Evolutionary conservation across 805 yeast genomes (phyloP), one percentile per base, ranked within the genome.

Genomic region (Metschnikowia lochheadii): DNA sequence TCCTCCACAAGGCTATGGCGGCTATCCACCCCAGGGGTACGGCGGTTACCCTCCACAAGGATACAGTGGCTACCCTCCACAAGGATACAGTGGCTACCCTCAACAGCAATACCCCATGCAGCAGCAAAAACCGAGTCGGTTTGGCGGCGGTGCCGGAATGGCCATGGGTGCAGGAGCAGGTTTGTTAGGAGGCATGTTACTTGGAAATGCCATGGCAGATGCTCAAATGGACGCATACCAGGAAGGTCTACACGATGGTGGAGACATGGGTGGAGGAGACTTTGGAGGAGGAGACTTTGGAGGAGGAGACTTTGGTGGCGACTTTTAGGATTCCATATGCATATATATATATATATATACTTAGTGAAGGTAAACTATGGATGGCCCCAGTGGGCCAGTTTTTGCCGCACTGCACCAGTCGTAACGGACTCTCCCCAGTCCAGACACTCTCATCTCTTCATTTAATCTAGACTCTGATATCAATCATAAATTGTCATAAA

Each of bases 181-280:
- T 65, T 63, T 83, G 49, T 59, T 83, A 7, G 88, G 87, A 50
- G 88, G 87, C 41, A 66, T 78, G 66, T 57, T 82, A 56, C 59
- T 82, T 40, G 78, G 77, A 7, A 69, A 74, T 35, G 77, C 78
- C 41, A 56, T 81, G 52, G 63, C 64, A 40, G 63, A 63, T 40
- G 63, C 49, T 14, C 62, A 61, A 15, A 56, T 64, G 39, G 63
- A 64, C 37, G 64, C 61, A 49, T 51, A 62, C 53, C 46, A 65
- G 49, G 58, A 62, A 50, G 61, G 70, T 52, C 55, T 70, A 61
- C 57, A 70, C 61, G 65, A 75, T 57, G 68, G 63, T 42, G 67
- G 67, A 18, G 62, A 62, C 48, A 64, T 58, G 40, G 48, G 53
- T n/a, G 75, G 72, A 37, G 55, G 53, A 14, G 57, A 49, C 41